These are phyloP conservation scores for Pterula multifida DNA, from an alignment of 1,284 basidiomycete species.

Conservation along the genomic window DNA sequence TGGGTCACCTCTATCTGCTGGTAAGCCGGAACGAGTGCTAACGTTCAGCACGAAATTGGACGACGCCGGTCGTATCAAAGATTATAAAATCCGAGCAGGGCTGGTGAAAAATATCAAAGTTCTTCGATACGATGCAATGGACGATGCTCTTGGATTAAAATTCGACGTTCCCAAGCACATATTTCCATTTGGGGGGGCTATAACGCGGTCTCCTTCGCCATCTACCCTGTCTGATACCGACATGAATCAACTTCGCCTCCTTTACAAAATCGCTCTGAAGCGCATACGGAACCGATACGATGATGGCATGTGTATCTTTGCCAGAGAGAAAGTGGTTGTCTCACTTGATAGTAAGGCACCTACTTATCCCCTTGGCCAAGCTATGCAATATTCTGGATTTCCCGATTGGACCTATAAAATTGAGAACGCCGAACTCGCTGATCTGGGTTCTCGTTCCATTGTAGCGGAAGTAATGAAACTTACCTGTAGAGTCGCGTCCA, in stretches of 20 bases:
- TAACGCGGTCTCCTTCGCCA: slow-evolving; percentile 5
- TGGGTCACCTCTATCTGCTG: slow-evolving; percentile 48
- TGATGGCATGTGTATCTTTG: neutral
- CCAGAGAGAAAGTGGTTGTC: neutral
- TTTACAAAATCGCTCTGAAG: neutral
- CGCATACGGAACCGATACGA: neutral
- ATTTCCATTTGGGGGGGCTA: slow-evolving; percentile 10
- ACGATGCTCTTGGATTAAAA: slow-evolving; percentile 24
- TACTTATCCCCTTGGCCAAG: neutral
- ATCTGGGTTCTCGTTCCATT: slow-evolving; percentile 34
- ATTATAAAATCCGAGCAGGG: slow-evolving; percentile 62
- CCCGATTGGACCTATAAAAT: neutral
- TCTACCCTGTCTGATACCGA: neutral
- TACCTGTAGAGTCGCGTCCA: slow-evolving; percentile 69
- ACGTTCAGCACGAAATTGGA: slow-evolving; percentile 78
- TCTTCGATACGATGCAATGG: slow-evolving; percentile 62
- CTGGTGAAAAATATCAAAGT: slow-evolving; percentile 59
- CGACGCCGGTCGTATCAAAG: slow-evolving; percentile 50
- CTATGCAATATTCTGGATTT: neutral
- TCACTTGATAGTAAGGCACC: neutral
- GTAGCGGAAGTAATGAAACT: slow-evolving; percentile 82
- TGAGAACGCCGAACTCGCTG: slow-evolving; percentile 33
- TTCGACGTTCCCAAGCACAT: slow-evolving; percentile 20
- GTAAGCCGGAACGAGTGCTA: slow-evolving; percentile 45
- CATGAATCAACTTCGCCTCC: neutral